Conservation (phyloP, 1,139 yeast species). For the Saccharomyces pastorianus region DNA sequence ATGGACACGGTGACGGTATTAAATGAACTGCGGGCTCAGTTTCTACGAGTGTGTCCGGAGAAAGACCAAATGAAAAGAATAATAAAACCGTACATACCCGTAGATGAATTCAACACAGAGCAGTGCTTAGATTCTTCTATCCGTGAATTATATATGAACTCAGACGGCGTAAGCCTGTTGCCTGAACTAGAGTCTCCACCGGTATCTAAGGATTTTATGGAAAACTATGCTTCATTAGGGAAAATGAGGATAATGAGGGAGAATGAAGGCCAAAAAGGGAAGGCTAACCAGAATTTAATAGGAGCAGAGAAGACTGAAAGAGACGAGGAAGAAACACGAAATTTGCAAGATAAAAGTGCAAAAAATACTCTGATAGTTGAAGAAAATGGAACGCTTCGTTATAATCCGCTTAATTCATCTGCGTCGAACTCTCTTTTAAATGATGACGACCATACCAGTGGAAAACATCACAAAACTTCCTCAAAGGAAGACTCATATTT, state of each 20-base stretch:
- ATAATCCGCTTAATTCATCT: background rate
- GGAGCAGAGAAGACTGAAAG: background rate
- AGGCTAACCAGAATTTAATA: slow-evolving; percentile 1
- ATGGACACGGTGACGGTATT: slow-evolving; percentile 29
- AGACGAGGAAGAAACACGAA: background rate
- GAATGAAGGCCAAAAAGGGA: slow-evolving; percentile 3
- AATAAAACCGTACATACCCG: slow-evolving; percentile 23
- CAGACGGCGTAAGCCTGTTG: slow-evolving; percentile 21
- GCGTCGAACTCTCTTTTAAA: background rate
- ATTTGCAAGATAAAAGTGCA: background rate
- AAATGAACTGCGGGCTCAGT: slow-evolving; percentile 28
- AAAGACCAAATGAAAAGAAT: slow-evolving; percentile 28
- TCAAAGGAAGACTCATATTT: slow-evolving; percentile 8
- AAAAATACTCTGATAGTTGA: background rate
- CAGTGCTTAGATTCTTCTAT: slow-evolving; percentile 9
- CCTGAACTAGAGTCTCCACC: slow-evolving; percentile 30
- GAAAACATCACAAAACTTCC: background rate
- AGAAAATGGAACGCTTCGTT: background rate
- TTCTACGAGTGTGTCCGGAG: slow-evolving; percentile 25
- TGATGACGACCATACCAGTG: background rate
- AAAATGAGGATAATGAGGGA: slow-evolving; percentile 9
- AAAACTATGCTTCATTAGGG: slow-evolving; percentile 10
- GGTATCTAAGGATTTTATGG: slow-evolving; percentile 23
- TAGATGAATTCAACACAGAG: slow-evolving; percentile 2
- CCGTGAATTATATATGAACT: slow-evolving; percentile 16